These are phyloP conservation scores for Miamiensis avidus DNA, from an alignment of 169 alveolate genomes.

Conservation along the genomic window DNA sequence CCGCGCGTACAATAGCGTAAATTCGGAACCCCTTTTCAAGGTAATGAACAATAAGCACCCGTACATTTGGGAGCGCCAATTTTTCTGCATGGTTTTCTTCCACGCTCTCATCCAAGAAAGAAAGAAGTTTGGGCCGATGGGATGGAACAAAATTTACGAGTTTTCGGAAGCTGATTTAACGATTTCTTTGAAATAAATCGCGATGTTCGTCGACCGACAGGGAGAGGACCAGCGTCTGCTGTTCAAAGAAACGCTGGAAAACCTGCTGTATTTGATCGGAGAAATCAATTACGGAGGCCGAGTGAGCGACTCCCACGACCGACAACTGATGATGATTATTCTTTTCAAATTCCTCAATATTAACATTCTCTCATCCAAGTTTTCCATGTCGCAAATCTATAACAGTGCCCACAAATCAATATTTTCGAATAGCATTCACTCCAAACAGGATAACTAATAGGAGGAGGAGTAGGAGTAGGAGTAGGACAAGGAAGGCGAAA, in stretches of 20 bases:
- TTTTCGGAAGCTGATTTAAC: constrained; percentile 90
- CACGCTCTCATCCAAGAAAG: constrained; percentile 95
- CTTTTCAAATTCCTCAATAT: neutral
- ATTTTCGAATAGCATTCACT: too few relatives aligned
- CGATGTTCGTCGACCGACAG: constrained; percentile 85
- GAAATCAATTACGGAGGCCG: constrained; percentile 94
- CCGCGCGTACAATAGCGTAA: constrained; percentile 79
- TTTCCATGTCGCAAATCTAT: too few relatives aligned
- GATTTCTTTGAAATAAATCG: constrained; percentile 86
- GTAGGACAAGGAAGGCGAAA: too few relatives aligned
- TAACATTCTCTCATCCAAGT: too few relatives aligned
- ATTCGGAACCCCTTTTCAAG: constrained; percentile 63
- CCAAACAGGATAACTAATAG: too few relatives aligned
- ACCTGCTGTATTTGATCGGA: constrained; percentile 78
- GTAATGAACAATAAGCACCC: constrained; percentile 86
- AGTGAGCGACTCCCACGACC: constrained; percentile 81
- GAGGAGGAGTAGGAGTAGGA: too few relatives aligned
- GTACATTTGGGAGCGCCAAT: constrained; percentile 84
- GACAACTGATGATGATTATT: neutral
- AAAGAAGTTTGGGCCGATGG: constrained; percentile 93
- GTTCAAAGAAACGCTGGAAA: constrained; percentile 47
- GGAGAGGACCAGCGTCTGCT: constrained; percentile 91
- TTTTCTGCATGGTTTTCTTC: constrained; percentile 91
- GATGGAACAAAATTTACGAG: constrained; percentile 93
- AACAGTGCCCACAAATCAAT: too few relatives aligned